phyloP scores from a whole-genome alignment of 2,329 filamentous ascomycete genomes.

The Cladosporium velox region DNA sequence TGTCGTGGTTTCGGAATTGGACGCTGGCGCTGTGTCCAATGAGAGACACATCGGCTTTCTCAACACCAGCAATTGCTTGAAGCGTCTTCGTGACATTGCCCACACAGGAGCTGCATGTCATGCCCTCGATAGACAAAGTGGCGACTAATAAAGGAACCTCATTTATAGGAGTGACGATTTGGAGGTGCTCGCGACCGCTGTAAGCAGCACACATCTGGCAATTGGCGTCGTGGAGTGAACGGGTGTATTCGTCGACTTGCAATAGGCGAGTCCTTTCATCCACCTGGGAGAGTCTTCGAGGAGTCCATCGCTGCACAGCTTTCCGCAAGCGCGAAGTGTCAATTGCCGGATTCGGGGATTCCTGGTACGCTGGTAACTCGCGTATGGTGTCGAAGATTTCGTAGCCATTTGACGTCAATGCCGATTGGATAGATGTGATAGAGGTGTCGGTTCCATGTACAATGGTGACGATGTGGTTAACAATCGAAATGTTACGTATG shows the following conservation, averaged over 20 bases:
- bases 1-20: constrained; percentile 28
- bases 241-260: constrained; percentile 14
- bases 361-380: constrained; percentile 13
- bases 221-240: constrained; percentile 57
- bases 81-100: constrained; percentile 52
- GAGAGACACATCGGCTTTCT: constrained; percentile 52
- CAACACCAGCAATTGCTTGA: constrained; percentile 47
- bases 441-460: constrained; percentile 24
- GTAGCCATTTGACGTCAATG: constrained; percentile 49
- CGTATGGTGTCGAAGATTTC: constrained; percentile 22
- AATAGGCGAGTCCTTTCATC: constrained; percentile 10
- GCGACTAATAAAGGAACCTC: constrained; percentile 39
- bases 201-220: constrained; percentile 72
- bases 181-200: constrained; percentile 50
- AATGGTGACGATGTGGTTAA: constrained; percentile 69
- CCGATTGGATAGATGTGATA: constrained; percentile 23
- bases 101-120: constrained; percentile 61
- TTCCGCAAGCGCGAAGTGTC: constrained; percentile 21
- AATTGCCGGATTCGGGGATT: not conserved
- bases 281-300: constrained; percentile 10
- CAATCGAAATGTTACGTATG: constrained; percentile 69
- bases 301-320: constrained; percentile 27
- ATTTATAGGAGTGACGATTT: not conserved
- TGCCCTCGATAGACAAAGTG: constrained; percentile 52
- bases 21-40: constrained; percentile 37